Evolutionary conservation across 306 rosid genomes (phyloP), one percentile per base, ranked within the genome.

Genomic region (Vigna reflexopilosa): DNA sequence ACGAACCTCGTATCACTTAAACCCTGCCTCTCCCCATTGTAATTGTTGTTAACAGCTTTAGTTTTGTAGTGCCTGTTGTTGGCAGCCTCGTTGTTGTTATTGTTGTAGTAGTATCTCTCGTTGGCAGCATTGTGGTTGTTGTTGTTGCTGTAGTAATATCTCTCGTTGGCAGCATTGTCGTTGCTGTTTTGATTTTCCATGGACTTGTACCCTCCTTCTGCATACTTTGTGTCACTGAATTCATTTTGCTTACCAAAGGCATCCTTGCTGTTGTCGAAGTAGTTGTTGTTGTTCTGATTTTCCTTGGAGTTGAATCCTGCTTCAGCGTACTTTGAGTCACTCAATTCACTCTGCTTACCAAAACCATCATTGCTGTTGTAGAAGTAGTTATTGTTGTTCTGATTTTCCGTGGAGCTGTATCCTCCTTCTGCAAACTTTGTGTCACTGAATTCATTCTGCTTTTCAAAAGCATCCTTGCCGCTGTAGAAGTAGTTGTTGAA

Each of bases 1-100:
- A 90, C 1, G 52, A 83, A 91, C 86, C 97, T 88, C 0, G 98
- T 89, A 78, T 94, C 97, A 79, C 96, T 94, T 88, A 94, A 82
- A 2, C 98, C 98, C 73, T 85, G 89, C 76, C 82, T 87, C 85
- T 83, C 91, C 20, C 15, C 82, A 38, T 85, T 76, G 79, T 57
- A 72, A 52, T 61, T 74, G 84, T 80, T 71, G 50, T 26, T 45
- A n/a, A 28, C 80, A 68, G 19, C 67, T 2, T 76, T 26, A 16
- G 48, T 67, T 44, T 57, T 75, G 72, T 59, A 17, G 38, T 24
- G n/a, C 81, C 16, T 81, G 20, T 68, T 51, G n/a, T 34, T 75
- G 24, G 61, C 52, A 62, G 36, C 50, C 17, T 38, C 85, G 20
- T 61, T 32, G 3, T 75, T 36, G 20, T 61, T 30, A 30, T 30